These are phyloP conservation scores for Nakazawaea ambrosiae DNA, from an alignment of 805 yeast genomes.

Conservation along the genomic window DNA sequence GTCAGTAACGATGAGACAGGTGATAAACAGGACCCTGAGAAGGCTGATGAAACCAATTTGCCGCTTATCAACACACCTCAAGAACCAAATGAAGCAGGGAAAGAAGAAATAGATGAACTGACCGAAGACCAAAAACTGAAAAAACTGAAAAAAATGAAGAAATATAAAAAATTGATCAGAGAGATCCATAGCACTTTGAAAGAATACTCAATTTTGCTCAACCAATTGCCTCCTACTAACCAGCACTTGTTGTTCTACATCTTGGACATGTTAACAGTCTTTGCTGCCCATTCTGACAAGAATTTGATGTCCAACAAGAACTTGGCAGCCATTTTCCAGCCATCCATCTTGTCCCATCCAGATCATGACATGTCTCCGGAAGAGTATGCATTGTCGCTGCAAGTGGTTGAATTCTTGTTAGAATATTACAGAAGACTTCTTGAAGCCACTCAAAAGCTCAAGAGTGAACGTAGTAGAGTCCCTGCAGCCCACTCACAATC, in stretches of 20 bases:
- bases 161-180: constrained; percentile 43
- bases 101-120: background rate
- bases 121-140: constrained; percentile 4
- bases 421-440: constrained; percentile 76
- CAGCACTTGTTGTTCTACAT: constrained; percentile 81
- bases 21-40: background rate
- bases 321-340: constrained; percentile 94
- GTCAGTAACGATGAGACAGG: background rate
- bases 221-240: constrained; percentile 66
- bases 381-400: constrained; percentile 81
- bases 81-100: constrained; percentile 3
- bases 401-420: constrained; percentile 82
- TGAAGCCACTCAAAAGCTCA: constrained; percentile 19
- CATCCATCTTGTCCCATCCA: constrained; percentile 91
- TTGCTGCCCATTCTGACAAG: constrained; percentile 66
- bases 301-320: constrained; percentile 92
- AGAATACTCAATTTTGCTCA: constrained; percentile 64
- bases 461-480: constrained; percentile 2
- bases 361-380: constrained; percentile 87
- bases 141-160: constrained; percentile 28
- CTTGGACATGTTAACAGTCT: constrained; percentile 78
- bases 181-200: constrained; percentile 65
- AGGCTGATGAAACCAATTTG: background rate
- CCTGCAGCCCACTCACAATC: background rate
- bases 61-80: background rate